Conservation (phyloP, 805 yeast genomes). For the Cyberlindnera amylophila region DNA sequence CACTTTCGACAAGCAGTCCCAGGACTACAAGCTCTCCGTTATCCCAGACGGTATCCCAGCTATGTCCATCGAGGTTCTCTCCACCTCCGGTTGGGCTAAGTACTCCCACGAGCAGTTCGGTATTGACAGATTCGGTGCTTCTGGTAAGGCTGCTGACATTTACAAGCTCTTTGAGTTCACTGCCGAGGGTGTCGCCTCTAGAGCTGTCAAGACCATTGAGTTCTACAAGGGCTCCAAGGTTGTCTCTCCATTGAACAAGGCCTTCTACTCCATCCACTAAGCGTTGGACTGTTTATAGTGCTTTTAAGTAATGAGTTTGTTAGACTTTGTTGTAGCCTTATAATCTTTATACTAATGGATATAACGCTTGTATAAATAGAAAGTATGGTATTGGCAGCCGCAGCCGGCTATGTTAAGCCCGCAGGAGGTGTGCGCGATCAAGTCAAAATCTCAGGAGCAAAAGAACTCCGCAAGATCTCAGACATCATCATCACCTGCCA, state of each 20-base stretch:
- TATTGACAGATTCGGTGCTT: slow-evolving; percentile 93
- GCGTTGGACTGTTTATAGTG: background rate
- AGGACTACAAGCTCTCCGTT: slow-evolving; percentile 77
- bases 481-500: background rate
- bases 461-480: no score
- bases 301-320: background rate
- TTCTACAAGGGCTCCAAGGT: slow-evolving; percentile 77
- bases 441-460: no score
- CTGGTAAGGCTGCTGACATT: slow-evolving; percentile 82
- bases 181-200: slow-evolving; percentile 85
- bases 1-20: slow-evolving; percentile 81
- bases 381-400: no score
- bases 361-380: no score
- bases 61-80: slow-evolving; percentile 88
- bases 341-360: no score
- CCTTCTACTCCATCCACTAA: slow-evolving; percentile 49
- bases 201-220: slow-evolving; percentile 73
- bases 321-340: background rate
- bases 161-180: slow-evolving; percentile 88
- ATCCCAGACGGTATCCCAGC: slow-evolving; percentile 95
- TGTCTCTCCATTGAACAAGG: slow-evolving; percentile 73
- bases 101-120: slow-evolving; percentile 97
- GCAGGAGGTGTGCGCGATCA: background rate
- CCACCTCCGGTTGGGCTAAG: slow-evolving; percentile 89
- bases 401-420: no score